Percentiles rank a stretch among this genome's conserved stretches.
phyloP scores from a whole-genome alignment of 1,139 yeast genomes.

The Blastobotrys illinoisensis region DNA sequence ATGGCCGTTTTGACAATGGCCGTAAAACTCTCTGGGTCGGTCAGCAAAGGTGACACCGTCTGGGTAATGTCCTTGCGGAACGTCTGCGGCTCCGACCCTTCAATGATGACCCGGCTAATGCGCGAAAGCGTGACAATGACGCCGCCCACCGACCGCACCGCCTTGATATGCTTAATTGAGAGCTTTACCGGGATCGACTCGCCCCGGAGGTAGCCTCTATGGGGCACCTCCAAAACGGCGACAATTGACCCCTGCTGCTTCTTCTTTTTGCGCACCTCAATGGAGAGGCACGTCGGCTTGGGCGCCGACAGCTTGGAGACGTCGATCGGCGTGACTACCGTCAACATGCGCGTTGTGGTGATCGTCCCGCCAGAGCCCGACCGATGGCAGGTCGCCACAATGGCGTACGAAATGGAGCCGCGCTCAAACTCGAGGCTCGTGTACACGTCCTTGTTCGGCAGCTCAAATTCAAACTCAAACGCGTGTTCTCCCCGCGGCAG shows the following conservation, averaged over 20 bases:
- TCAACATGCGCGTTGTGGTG: constrained; percentile 41
- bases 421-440: constrained; percentile 80
- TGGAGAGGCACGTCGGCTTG: constrained; percentile 57
- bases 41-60: constrained; percentile 67
- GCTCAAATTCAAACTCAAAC: constrained; percentile 75
- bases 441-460: constrained; percentile 65
- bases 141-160: constrained; percentile 68
- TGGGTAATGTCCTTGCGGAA: constrained; percentile 83
- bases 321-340: constrained; percentile 68
- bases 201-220: constrained; percentile 71
- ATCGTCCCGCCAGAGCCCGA: constrained; percentile 19
- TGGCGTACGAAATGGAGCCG: constrained; percentile 68
- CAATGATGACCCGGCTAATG: constrained; percentile 71
- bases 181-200: constrained; percentile 71
- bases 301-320: constrained; percentile 62
- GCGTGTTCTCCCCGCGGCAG: constrained; percentile 65
- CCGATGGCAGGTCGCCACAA: constrained; percentile 50
- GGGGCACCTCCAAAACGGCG: constrained; percentile 53
- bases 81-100: constrained; percentile 48
- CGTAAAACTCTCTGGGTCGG: constrained; percentile 59
- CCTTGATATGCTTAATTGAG: constrained; percentile 61
- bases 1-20: constrained; percentile 59
- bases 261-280: constrained; percentile 41
- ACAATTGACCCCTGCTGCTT: constrained; percentile 28
- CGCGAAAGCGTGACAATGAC: constrained; percentile 75